These are phyloP conservation scores for Fraxinus pennsylvanica DNA, from an alignment of 257 asterid species.

Conservation along the genomic window DNA sequence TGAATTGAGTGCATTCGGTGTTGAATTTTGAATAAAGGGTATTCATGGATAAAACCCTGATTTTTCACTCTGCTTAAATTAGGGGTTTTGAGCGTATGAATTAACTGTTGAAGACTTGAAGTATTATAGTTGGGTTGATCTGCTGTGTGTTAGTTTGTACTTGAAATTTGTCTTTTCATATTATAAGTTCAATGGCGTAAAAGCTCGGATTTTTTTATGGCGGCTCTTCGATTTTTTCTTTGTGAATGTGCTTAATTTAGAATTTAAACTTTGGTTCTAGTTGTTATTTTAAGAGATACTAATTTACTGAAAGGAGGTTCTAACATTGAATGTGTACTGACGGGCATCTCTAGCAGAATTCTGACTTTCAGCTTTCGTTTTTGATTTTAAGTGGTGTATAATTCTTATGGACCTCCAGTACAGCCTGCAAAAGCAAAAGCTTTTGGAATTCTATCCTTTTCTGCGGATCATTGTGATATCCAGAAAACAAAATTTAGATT, in stretches of 20 bases:
- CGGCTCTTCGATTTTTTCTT: neutral
- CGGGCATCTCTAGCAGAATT: neutral
- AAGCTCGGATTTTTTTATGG: conserved; percentile 1
- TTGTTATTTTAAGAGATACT: neutral
- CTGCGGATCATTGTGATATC: conserved; percentile 1
- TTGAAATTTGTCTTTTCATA: conserved; percentile 26
- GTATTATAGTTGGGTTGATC: conserved; percentile 25
- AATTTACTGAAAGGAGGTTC: neutral
- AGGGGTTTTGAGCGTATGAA: conserved; percentile 42
- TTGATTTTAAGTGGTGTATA: neutral
- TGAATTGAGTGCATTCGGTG: conserved; percentile 17
- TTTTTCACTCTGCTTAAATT: conserved; percentile 34
- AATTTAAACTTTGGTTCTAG: conserved; percentile 11
- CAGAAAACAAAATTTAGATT: neutral
- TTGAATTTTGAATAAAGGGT: conserved; percentile 24
- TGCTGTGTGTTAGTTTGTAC: conserved; percentile 9
- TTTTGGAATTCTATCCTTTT: neutral
- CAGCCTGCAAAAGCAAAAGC: neutral
- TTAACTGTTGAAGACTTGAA: conserved; percentile 27
- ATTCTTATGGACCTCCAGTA: neutral
- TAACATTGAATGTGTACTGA: neutral
- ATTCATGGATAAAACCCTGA: conserved; percentile 55
- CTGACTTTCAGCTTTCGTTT: neutral
- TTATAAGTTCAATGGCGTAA: conserved; percentile 5
- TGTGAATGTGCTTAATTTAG: neutral